Percentiles rank a stretch among this genome's conserved stretches.
Evolutionary conservation across 2,329 filamentous ascomycete species (phyloP).

Genomic region (Penicillium brasilianum): DNA sequence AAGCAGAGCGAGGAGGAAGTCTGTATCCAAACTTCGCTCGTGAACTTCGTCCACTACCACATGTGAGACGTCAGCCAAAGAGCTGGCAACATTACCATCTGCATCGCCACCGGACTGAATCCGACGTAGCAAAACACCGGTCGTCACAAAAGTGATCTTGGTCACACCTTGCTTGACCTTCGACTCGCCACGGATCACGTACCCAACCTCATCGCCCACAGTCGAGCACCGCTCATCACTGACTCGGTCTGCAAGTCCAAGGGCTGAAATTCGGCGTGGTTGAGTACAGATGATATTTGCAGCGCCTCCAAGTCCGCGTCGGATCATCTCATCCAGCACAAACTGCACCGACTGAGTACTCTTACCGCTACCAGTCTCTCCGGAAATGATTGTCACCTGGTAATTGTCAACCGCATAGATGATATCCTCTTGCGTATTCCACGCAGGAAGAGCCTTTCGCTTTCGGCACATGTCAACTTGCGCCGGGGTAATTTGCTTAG

Average conservation of each 20-base stretch:
- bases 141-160: slow-evolving; percentile 94
- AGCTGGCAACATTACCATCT: slow-evolving; percentile 77
- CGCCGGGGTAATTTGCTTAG: slow-evolving; percentile 66
- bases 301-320: slow-evolving; percentile 71
- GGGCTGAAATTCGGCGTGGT: slow-evolving; percentile 88
- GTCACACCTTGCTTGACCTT: slow-evolving; percentile 72
- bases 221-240: slow-evolving; percentile 83
- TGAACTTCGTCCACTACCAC: slow-evolving; percentile 97
- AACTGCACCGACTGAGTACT: slow-evolving; percentile 98
- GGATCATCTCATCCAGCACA: slow-evolving; percentile 87
- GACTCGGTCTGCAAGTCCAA: slow-evolving; percentile 92
- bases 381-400: slow-evolving; percentile 94
- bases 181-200: slow-evolving; percentile 88
- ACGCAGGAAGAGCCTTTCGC: slow-evolving; percentile 80
- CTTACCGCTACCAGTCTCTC: slow-evolving; percentile 96
- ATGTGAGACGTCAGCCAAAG: slow-evolving; percentile 88
- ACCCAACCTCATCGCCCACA: slow-evolving; percentile 88
- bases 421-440: slow-evolving; percentile 78
- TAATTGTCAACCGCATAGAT: slow-evolving; percentile 74
- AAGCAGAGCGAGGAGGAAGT: slow-evolving; percentile 87
- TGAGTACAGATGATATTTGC: slow-evolving; percentile 96
- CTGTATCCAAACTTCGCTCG: slow-evolving; percentile 90
- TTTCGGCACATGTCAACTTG: slow-evolving; percentile 76
- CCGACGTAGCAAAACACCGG: slow-evolving; percentile 85
- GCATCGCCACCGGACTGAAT: slow-evolving; percentile 87